Percentiles rank a stretch among this genome's conserved stretches.
These are phyloP conservation scores for Raphanus raphanistrum DNA, from an alignment of 345 rosid genomes.

Conservation along the genomic window DNA sequence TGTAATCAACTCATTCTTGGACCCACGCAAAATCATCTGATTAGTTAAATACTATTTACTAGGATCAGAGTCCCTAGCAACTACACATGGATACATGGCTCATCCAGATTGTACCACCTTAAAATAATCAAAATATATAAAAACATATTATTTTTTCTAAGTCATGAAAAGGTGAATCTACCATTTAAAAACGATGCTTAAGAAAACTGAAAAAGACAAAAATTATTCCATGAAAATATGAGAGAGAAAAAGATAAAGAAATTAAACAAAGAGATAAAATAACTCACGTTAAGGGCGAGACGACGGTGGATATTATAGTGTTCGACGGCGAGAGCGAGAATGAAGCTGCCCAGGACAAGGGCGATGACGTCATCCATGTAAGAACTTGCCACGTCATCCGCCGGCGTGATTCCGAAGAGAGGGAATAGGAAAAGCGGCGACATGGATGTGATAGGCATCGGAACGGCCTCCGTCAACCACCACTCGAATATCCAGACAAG, in stretches of 20 bases:
- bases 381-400: conserved; percentile 66
- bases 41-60: background rate
- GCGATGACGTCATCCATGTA: conserved; percentile 93
- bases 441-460: conserved; percentile 93
- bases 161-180: no score
- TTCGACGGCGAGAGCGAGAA: conserved; percentile 92
- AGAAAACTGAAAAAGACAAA: no score
- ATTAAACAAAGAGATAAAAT: background rate
- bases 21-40: background rate
- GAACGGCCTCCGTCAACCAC: conserved; percentile 97
- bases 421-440: conserved; percentile 85
- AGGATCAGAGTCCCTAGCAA: background rate
- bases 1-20: background rate
- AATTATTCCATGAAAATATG: no score
- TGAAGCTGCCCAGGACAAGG: conserved; percentile 86
- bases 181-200: no score
- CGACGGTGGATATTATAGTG: conserved; percentile 84
- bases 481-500: conserved; percentile 80
- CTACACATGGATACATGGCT: background rate
- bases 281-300: conserved; percentile 78
- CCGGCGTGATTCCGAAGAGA: conserved; percentile 66
- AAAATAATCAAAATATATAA: no score
- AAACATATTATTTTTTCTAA: background rate
- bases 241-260: background rate
- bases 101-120: background rate